Evolutionary conservation across 306 rosid genomes (phyloP).

Genomic region (cucumber (Cucumis sativus)): Cucumber_9930_V3 NC_026657.2:31456001-31456500

Average conservation of each 20-base stretch:
- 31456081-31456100: slow-evolving; percentile 62
- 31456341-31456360: slow-evolving; percentile 37
- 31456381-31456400: slow-evolving; percentile 15
- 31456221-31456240: slow-evolving; percentile 38
- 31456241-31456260: slow-evolving; percentile 47
- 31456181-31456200: slow-evolving; percentile 70
- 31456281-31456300: slow-evolving; percentile 47
- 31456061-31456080: slow-evolving; percentile 43
- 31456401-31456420: slow-evolving; percentile 16
- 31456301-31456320: slow-evolving; percentile 37
- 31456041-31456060: slow-evolving; percentile 91
- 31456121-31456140: slow-evolving; percentile 70
- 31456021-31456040: slow-evolving; percentile 79
- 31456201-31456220: slow-evolving; percentile 36
- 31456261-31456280: slow-evolving; percentile 43
- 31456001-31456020: slow-evolving; percentile 69
- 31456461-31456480: slow-evolving; percentile 16
- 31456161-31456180: slow-evolving; percentile 42
- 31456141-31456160: slow-evolving; percentile 72
- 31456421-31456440: slow-evolving; percentile 12
- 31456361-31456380: slow-evolving; percentile 21
- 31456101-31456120: slow-evolving; percentile 95
- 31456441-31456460: slow-evolving; percentile 13
- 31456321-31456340: slow-evolving; percentile 40
- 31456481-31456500: slow-evolving; percentile 25